These are phyloP conservation scores for Candida coleopterorum DNA, from an alignment of 805 yeast species.

Conservation along the genomic window DNA sequence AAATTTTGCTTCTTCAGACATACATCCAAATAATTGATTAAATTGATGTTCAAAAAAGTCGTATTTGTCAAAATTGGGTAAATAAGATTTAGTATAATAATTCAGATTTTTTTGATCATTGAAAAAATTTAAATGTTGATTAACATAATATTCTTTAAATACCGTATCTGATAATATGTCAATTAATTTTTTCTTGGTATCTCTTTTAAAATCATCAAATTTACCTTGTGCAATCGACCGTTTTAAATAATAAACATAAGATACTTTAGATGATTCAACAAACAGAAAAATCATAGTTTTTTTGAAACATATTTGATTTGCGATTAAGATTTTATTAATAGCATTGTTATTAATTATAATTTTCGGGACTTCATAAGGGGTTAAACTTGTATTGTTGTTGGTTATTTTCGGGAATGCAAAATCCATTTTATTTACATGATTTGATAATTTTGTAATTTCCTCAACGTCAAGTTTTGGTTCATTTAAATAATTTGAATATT, in stretches of 20 bases:
- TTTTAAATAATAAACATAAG: conserved; percentile 2
- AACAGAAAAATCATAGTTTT: neutral
- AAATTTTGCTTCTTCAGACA: conserved; percentile 5
- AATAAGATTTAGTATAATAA: neutral
- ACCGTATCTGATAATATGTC: neutral
- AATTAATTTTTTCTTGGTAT: neutral
- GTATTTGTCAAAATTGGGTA: neutral
- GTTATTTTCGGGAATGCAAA: neutral
- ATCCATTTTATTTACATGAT: neutral
- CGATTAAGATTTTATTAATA: neutral
- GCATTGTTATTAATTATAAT: conserved; percentile 2
- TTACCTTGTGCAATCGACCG: neutral
- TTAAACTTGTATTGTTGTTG: neutral
- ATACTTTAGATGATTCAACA: neutral
- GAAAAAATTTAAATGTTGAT: conserved; percentile 2
- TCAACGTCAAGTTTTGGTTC: neutral
- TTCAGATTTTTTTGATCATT: neutral
- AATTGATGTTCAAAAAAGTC: conserved; percentile 1
- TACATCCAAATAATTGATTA: conserved; percentile 7
- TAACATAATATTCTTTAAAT: conserved; percentile 1
- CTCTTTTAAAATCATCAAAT: neutral
- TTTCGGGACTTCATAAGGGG: conserved; percentile 1
- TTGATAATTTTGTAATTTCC: neutral
- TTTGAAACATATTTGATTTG: neutral
- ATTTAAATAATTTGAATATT: neutral